Evolutionary conservation across 805 yeast genomes (phyloP).

Genomic region (Kazachstania africana): DNA sequence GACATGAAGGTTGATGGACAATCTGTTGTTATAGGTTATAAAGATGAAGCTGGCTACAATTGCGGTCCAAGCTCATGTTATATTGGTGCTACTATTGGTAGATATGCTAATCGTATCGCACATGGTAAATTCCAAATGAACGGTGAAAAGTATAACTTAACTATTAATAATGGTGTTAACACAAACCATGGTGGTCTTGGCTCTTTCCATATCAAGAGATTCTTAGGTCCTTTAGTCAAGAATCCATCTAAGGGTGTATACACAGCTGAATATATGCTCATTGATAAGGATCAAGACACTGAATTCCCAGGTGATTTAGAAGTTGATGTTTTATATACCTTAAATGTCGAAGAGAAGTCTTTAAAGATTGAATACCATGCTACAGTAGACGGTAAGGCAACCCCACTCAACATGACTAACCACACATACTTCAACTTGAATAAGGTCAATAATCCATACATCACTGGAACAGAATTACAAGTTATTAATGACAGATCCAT

Average conservation of each 20-base stretch:
- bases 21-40: conserved; percentile 31
- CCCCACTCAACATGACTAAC: conserved; percentile 48
- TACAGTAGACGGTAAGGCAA: conserved; percentile 25
- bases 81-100: conserved; percentile 55
- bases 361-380: conserved; percentile 38
- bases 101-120: conserved; percentile 49
- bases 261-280: conserved; percentile 29
- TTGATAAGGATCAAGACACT: conserved; percentile 36
- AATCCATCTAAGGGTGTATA: conserved; percentile 22
- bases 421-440: conserved; percentile 50
- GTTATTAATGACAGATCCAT: conserved; percentile 31
- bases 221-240: conserved; percentile 41
- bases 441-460: conserved; percentile 19
- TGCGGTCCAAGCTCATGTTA: conserved; percentile 32
- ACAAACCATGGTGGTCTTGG: conserved; percentile 44
- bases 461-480: conserved; percentile 30
- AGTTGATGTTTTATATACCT: conserved; percentile 35
- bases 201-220: conserved; percentile 40
- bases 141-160: conserved; percentile 31
- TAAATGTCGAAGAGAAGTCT: conserved; percentile 25
- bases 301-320: conserved; percentile 53
- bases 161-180: conserved; percentile 32
- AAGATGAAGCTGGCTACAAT: conserved; percentile 22
- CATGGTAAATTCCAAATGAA: conserved; percentile 33
- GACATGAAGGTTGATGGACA: conserved; percentile 30